A percentile compares a stretch with the other conserved stretches of the same genome.
These are phyloP conservation scores for Synchytrium microbalum DNA, from an alignment of 371 early-diverging fungal species.

Conservation along the genomic window DNA sequence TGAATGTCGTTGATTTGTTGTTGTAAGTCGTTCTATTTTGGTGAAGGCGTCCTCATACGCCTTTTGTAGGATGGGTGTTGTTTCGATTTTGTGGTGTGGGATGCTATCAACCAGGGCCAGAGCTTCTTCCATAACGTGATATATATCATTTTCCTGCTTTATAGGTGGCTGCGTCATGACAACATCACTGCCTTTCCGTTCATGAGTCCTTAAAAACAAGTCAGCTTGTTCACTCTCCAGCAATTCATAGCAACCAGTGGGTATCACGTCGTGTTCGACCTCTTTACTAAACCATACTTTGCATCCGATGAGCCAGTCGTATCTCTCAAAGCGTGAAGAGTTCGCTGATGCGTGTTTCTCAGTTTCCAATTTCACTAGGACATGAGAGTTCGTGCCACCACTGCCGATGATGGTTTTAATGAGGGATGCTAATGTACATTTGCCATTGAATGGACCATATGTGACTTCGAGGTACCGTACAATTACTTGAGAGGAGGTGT, in stretches of 20 bases:
- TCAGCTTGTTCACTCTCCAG: not conserved
- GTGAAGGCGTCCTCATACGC: not conserved
- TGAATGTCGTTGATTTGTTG: not conserved
- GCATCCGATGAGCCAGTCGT: not conserved
- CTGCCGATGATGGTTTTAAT: not conserved
- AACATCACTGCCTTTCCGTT: too few relatives aligned
- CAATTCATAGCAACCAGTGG: not conserved
- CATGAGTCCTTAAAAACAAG: not conserved
- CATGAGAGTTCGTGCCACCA: not conserved
- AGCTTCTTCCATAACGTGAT: not conserved
- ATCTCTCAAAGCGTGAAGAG: not conserved
- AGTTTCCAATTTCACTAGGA: not conserved
- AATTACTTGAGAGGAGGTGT: not conserved
- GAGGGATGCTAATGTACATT: not conserved
- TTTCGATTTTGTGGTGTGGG: not conserved
- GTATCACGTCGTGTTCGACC: constrained; percentile 1
- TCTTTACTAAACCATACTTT: not conserved
- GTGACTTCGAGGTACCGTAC: not conserved
- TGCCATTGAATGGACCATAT: not conserved
- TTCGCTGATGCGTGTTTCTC: not conserved
- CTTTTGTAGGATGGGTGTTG: not conserved
- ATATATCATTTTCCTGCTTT: not conserved
- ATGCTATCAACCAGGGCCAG: not conserved
- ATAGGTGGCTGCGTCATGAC: not conserved
- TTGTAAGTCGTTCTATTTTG: not conserved